A percentile compares a stretch with the other conserved stretches of the same genome.
phyloP scores from a whole-genome alignment of 257 asterid species.

The Forsythia viridissima region DNA sequence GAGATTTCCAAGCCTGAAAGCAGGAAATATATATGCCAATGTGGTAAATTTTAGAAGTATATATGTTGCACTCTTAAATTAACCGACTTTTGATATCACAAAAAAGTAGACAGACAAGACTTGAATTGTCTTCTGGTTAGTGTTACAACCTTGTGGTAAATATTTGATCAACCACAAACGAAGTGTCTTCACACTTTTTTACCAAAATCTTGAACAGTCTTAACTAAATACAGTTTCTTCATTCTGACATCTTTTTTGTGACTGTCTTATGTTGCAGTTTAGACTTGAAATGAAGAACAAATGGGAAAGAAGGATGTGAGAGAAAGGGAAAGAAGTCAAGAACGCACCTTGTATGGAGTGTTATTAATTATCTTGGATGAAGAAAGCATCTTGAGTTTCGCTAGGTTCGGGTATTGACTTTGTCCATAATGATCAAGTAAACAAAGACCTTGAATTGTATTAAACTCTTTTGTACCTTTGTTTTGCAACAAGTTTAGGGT shows the following conservation, averaged over 20 bases:
- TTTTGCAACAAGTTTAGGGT: constrained; percentile 17
- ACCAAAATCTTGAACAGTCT: background rate
- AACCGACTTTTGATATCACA: background rate
- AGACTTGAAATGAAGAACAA: constrained; percentile 7
- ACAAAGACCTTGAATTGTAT: constrained; percentile 29
- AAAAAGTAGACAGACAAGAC: background rate
- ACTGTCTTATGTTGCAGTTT: constrained; percentile 15
- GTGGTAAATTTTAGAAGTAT: background rate
- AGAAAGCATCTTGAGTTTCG: constrained; percentile 7
- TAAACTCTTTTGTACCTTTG: constrained; percentile 19
- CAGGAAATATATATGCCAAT: background rate
- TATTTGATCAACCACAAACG: background rate
- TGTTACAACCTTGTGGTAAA: background rate
- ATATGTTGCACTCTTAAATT: background rate
- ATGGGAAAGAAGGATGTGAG: constrained; percentile 11
- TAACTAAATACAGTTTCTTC: background rate
- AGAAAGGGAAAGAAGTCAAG: constrained; percentile 64
- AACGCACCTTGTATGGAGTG: constrained; percentile 60
- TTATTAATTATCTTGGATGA: constrained; percentile 7
- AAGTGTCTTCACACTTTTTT: background rate
- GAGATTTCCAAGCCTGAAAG: background rate
- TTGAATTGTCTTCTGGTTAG: background rate
- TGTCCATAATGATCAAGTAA: constrained; percentile 26
- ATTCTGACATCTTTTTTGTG: background rate
- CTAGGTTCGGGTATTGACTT: constrained; percentile 94